phyloP scores from a whole-genome alignment of 164 flowering plant genomes.

The Liriodendron chinense region DNA sequence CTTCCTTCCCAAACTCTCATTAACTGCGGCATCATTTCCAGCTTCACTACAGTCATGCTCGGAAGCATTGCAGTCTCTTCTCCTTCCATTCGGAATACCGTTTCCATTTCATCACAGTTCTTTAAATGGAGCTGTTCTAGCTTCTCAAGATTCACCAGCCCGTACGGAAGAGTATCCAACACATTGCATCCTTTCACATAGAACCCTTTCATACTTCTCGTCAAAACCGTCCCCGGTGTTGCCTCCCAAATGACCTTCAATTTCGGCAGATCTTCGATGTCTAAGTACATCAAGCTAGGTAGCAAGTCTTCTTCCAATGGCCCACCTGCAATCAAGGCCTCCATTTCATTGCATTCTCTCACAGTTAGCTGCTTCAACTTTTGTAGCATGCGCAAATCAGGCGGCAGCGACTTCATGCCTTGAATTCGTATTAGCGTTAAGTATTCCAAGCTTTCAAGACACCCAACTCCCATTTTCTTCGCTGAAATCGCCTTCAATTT shows the following conservation, averaged over 20 bases:
- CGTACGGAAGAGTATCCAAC: not conserved
- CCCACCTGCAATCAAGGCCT: not conserved
- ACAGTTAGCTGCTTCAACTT: slow-evolving; percentile 1
- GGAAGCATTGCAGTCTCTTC: not conserved
- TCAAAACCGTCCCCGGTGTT: not conserved
- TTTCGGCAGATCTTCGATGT: slow-evolving; percentile 1
- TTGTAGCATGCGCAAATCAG: not conserved
- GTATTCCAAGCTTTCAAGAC: not conserved
- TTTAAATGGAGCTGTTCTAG: slow-evolving; percentile 4
- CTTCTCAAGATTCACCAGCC: slow-evolving; percentile 6
- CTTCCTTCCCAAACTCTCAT: slow-evolving; percentile 3
- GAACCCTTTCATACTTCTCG: not conserved
- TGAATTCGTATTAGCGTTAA: not conserved
- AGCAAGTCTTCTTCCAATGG: not conserved
- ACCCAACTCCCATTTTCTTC: slow-evolving; percentile 3
- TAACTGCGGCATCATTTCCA: not conserved
- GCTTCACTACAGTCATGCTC: not conserved
- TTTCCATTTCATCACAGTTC: not conserved
- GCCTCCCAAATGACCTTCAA: not conserved
- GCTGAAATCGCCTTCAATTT: slow-evolving; percentile 6
- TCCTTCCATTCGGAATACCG: not conserved
- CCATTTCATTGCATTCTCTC: not conserved
- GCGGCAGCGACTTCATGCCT: slow-evolving; percentile 1
- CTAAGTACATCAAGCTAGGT: not conserved
- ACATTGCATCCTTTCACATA: not conserved